Base-by-base conservation (phyloP, 352 stramenopile genomes). In the Phytophthora palmivora region DNA sequence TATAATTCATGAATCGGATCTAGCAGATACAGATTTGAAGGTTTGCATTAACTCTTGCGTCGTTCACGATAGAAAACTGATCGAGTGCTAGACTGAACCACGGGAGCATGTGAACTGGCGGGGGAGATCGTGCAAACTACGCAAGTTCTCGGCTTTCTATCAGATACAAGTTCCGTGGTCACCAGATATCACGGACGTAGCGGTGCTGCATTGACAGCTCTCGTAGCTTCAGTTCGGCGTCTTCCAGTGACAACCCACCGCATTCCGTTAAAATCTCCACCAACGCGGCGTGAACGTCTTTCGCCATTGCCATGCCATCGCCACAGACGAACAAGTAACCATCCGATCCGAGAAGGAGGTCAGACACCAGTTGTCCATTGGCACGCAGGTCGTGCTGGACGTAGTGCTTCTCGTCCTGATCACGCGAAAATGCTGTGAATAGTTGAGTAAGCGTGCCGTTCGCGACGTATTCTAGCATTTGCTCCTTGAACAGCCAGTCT, bases 271-370 rank as follows among this genome's bases (percentile, higher is more conserved):
- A 72, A 32, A 98, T 75, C 11, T 87, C 63, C 0, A 79, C 72
- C 9, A 99, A 82, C 6, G 89, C 76, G 9, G 74, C 71, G 66
- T 98, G 91, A 9, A 99, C 97, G 71, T 98, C 96, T 58, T 91
- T 97, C 22, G 91, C 96, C 97, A 99, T 99, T 9, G 88, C 72
- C 56, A 94, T 92, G 21, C 95, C 96, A 73, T 99, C 97, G 36
- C 97, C 97, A 54, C 97, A 99, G 21, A 99, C 84, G 58, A 98
- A 99, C 2, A 98, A 80, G 43, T 83, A 91, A 30, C 87, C 96
- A 11, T 80, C 67, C 10, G 84, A 60, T 22, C 94, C 52, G 26
- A 95, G 58, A 18, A 99, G 63, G 33, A 97, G 68, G 22, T 96
- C 67, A 4, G 76, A 65, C 28, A 98, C 65, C 8, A 82, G 67